Conservation (phyloP, 2,329 filamentous ascomycete genomes). For the Gaeumannomyces sp. region DNA sequence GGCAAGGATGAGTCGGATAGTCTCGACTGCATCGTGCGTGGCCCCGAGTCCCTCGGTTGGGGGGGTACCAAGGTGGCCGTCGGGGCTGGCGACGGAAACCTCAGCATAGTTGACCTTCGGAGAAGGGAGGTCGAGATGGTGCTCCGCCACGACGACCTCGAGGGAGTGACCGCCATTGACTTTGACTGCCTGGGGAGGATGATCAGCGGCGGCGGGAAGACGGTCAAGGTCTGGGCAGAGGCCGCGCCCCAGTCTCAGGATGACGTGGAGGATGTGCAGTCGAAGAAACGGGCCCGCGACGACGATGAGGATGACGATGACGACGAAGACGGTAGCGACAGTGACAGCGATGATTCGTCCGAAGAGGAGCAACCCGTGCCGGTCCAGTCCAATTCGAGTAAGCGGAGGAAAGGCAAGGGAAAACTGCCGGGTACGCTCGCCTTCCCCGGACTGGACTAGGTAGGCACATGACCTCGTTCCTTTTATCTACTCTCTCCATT, state of each 20-base stretch:
- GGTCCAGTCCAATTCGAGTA: constrained; percentile 23
- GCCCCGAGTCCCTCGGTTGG: constrained; percentile 64
- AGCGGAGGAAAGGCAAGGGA: constrained; percentile 27
- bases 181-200: constrained; percentile 83
- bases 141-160: constrained; percentile 75
- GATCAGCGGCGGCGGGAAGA: constrained; percentile 80
- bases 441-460: constrained; percentile 26
- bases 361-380: constrained; percentile 12
- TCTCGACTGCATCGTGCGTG: constrained; percentile 67
- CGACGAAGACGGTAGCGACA: constrained; percentile 38
- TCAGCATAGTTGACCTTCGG: constrained; percentile 72
- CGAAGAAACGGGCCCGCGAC: constrained; percentile 39
- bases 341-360: constrained; percentile 13
- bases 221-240: constrained; percentile 86
- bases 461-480: constrained; percentile 10
- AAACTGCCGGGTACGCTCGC: constrained; percentile 14
- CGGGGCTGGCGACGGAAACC: constrained; percentile 72
- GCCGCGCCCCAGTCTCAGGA: constrained; percentile 42
- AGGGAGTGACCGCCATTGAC: constrained; percentile 73
- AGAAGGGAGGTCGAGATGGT: constrained; percentile 64
- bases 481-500: not conserved
- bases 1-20: constrained; percentile 59
- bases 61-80: constrained; percentile 68
- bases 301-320: constrained; percentile 40
- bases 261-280: constrained; percentile 38